Evolutionary conservation across 2,329 filamentous ascomycete genomes (phyloP), one percentile per base, ranked within the genome.

Genomic region (Epichloe bromicola): DNA sequence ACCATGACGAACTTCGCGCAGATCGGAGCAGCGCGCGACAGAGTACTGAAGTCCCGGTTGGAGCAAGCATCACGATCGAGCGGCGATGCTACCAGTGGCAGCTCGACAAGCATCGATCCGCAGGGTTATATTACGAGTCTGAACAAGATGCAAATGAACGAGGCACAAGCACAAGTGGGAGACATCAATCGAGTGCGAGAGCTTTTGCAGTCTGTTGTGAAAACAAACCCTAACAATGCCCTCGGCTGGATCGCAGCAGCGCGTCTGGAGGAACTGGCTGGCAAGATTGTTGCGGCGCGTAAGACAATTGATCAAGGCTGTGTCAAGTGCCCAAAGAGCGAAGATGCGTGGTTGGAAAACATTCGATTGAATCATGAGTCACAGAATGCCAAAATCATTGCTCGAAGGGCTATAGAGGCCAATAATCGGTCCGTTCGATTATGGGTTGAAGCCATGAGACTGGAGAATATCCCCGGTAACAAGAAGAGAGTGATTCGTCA

Each of bases 1-100:
- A 95, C 89, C 1, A 93, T 95, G 80, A 98, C 91, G 11, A 96
- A 98, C 65, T 98, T 98, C 65, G 91, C 91, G 43, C 87, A 95
- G 66, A 97, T 98, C 56, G 93, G 94, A 68, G 89, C 90, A 43
- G 94, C 93, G 19, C 83, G 93, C 70, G 88, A 96, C 71, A 96
- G 95, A 68, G 93, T 96, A 40, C 77, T 98, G 49, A 86, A 95
- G 65, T 91, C 94, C n/a, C 83, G 88, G 58, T 74, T 98, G 41
- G 91, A 97, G 60, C 87, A 95, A 63, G 90, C 89, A 7, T 90
- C 88, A 4, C 79, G 84, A 56, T 82, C 75, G 19, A 80, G 83
- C 30, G 72, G 72, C 10, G 81, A 78, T 17, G 83, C 79, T 12
- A 80, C 85, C 4, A 73, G 81, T 5, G 93, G 93, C 38, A 95